Evolutionary conservation across 2,329 filamentous ascomycete species (phyloP).

Genomic region (Fusarium torreyae): DNA sequence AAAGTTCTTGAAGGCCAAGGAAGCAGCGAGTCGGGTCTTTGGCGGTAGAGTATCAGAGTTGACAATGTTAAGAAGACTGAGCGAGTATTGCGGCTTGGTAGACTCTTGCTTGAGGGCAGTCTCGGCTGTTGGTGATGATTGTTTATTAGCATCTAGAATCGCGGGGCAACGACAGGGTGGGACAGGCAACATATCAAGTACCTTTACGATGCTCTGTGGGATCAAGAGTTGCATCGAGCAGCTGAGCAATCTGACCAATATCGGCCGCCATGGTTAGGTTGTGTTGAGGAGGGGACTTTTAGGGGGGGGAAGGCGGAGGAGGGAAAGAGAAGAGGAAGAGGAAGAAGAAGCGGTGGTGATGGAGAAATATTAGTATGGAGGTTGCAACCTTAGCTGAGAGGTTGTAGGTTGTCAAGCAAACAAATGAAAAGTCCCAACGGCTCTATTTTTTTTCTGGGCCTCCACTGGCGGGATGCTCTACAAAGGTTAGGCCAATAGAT

Average conservation of each 20-base stretch:
- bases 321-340: slow-evolving; percentile 26
- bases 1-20: slow-evolving; percentile 98
- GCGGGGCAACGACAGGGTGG: slow-evolving; percentile 49
- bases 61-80: slow-evolving; percentile 91
- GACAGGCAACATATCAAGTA: slow-evolving; percentile 57
- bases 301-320: slow-evolving; percentile 35
- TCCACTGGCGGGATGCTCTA: slow-evolving; percentile 25
- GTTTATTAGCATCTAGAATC: slow-evolving; percentile 56
- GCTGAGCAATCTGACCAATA: slow-evolving; percentile 77
- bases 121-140: slow-evolving; percentile 75
- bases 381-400: slow-evolving; percentile 39
- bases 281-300: slow-evolving; percentile 22
- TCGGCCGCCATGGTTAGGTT: slow-evolving; percentile 68
- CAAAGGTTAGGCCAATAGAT: slow-evolving; percentile 20
- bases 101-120: slow-evolving; percentile 83
- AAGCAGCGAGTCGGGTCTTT: slow-evolving; percentile 88
- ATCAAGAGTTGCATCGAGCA: slow-evolving; percentile 93
- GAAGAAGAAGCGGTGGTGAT: slow-evolving; percentile 43
- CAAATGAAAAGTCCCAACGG: slow-evolving; percentile 17
- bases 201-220: slow-evolving; percentile 91
- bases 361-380: slow-evolving; percentile 36
- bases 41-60: slow-evolving; percentile 79
- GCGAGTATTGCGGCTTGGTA: slow-evolving; percentile 87
- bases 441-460: slow-evolving; percentile 36
- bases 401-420: slow-evolving; percentile 39